Evolutionary conservation across 495 filamentous ascomycete species (phyloP), one percentile per base, ranked within the genome.

Genomic region (Halenospora varia): DNA sequence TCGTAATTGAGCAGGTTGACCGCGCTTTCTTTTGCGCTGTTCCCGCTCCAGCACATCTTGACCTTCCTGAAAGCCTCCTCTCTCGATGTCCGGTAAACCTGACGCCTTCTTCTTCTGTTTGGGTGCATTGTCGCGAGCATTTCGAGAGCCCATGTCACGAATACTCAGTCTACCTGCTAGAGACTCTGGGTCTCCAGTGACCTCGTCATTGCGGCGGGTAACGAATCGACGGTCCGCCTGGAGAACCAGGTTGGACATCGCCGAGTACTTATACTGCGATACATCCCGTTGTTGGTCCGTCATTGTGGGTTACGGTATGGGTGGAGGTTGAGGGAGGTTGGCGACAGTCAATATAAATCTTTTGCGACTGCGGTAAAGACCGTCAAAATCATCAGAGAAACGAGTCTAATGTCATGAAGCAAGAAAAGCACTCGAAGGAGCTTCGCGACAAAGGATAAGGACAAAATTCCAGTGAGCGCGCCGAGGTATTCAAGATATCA

Each of bases 241-340:
- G 82, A 97, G 90, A 71, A 99, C 94, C 90, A 99, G 85, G 85
- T 99, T 99, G 78, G 94, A 97, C 94, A 99, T 99, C 71, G 91
- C 92, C 85, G 90, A 89, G 82, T 99, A 99, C 75, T 99, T 99
- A 81, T 96, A 99, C 76, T 97, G 92, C 66, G 89, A 93, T 52
- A 96, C 87, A 85, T 93, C 88, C 71, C 77, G 76, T 77, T 92
- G 81, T 64, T 85, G 87, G 79, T 96, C 91, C 71, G 88, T 82
- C 92, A 95, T 95, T 57, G 73, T 87, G 75, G 53, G 23, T 20
- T 20, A 2, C 23, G 59, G 40, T 13, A 9, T 51, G 29, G 25
- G 22, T 48, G 50, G 2, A 40, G 17, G 45, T 29, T 47, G 19
- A 9, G 22, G n/a, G n/a, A 8, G 44, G 25, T n/a, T 35, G 45